These are phyloP conservation scores for Pleoardoris graminearum DNA, from an alignment of 2,329 filamentous ascomycete species.

Conservation along the genomic window DNA sequence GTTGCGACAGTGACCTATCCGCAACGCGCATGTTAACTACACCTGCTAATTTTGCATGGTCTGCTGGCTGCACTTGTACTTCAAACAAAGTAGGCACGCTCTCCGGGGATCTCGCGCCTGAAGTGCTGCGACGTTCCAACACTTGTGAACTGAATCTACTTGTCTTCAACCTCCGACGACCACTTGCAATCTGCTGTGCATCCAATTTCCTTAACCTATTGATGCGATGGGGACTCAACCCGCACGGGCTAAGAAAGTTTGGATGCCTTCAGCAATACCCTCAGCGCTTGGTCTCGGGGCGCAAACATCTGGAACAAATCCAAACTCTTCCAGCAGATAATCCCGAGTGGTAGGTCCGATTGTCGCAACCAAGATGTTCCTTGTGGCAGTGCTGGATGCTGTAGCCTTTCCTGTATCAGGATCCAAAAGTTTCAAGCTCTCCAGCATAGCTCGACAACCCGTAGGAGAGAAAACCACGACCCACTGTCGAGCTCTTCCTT, in stretches of 20 bases:
- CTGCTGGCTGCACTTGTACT: neutral
- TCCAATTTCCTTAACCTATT: too few relatives aligned
- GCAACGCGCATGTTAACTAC: too few relatives aligned
- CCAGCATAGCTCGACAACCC: slow-evolving; percentile 64
- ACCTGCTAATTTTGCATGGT: neutral
- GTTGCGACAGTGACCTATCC: neutral
- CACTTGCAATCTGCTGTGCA: too few relatives aligned
- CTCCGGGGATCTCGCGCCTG: too few relatives aligned
- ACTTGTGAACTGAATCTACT: too few relatives aligned
- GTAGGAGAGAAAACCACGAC: slow-evolving; percentile 72
- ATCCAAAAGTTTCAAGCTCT: slow-evolving; percentile 54
- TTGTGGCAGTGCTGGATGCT: slow-evolving; percentile 20
- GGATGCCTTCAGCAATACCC: slow-evolving; percentile 72
- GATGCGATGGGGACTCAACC: too few relatives aligned
- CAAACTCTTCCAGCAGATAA: slow-evolving; percentile 67
- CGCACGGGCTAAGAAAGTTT: too few relatives aligned
- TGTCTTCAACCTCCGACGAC: too few relatives aligned
- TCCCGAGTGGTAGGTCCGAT: slow-evolving; percentile 93
- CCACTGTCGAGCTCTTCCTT: slow-evolving; percentile 59
- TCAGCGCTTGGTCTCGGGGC: slow-evolving; percentile 80
- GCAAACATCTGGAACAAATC: slow-evolving; percentile 74
- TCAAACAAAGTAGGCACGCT: too few relatives aligned
- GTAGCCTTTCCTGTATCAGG: slow-evolving; percentile 42
- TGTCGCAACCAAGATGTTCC: slow-evolving; percentile 71
- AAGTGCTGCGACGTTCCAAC: too few relatives aligned